Evolutionary conservation across 352 stramenopile species (phyloP), one percentile per base, ranked within the genome.

Genomic region (Phytophthora ramorum): DNA sequence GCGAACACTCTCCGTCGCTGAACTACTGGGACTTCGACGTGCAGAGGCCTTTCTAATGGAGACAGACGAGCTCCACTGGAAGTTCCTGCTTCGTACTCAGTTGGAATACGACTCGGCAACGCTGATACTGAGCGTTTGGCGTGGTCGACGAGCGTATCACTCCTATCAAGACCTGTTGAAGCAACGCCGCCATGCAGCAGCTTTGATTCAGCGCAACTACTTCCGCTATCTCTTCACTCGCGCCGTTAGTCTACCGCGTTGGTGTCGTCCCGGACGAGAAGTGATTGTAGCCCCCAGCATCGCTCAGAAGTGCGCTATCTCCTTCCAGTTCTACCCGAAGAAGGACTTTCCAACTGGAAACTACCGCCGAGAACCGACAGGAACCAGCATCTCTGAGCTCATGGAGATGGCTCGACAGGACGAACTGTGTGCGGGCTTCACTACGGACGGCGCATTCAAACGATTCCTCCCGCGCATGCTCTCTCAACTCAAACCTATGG

Each of bases 331-430:
- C 66, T 92, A 93, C 55, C 57, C 69, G 2, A 77, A 74, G 22
- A 92, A 85, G 52, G 86, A 95, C 51, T 93, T 95, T 30, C 72
- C 81, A 3, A 67, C 76, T 10, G 87, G 85, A 2, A 95, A 93
- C 40, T 91, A 85, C 70, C 69, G 70, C 14, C 72, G 76, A 7
- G 49, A 92, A 19, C 44, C 73, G 7, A 63, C 76, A 17, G 69
- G 52, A 22, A 46, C 65, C 13, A 75, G 52, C 4, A n/a, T 89
- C 3, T 10, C 35, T 0, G 60, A 80, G 51, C 73, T 95, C 34
- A 88, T 88, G 75, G 73, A 90, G 14, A 58, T 81, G 13, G 85
- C 81, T 30, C 79, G 83, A 5, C 62, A 83, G 22, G 86, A 95
- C n/a, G 86, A 95, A 58, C 68, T 71, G 9, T 93, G 83, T 37